Evolutionary conservation across 768 basidiomycete genomes (phyloP), one percentile per base, ranked within the genome.

Genomic region (Pulveroboletus sp.): DNA sequence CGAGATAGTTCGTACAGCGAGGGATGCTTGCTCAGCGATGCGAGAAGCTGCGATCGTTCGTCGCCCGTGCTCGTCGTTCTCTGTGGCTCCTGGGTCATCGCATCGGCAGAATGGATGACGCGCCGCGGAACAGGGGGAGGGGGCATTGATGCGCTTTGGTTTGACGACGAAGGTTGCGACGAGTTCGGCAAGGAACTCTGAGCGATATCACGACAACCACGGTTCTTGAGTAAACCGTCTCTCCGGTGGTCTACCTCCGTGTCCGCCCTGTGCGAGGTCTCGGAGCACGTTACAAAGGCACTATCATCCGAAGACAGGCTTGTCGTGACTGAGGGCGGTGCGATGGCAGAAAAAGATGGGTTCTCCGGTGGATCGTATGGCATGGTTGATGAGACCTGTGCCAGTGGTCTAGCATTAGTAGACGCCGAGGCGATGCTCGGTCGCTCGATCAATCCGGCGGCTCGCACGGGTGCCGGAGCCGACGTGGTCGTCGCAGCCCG

Each of bases 1-100:
- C 64, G 69, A 20, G 84, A 64, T 23, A 87, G 63, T 43, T 76
- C 66, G 54, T 86, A 83, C n/a, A 88, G 56, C 1, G 69, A 68
- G 1, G 77, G 70, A 17, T 68, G 57, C 30, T 80, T 72, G 34
- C 67, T 67, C 14, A 85, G 64, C 1, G 76, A 71, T 8, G 71
- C 37, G 51, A 73, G 57, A 47, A 78, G 20, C 38, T 64, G 52
- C 36, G 53, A 50, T 46, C 53, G 45, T 27, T 47, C 51, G 24
- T 35, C 55, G 7, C 23, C 43, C 37, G 42, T 22, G 49, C 40
- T 40, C 16, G 45, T 40, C 22, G 47, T 35, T 37, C 41, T 42
- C 5, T 62, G 43, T 22, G 52, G 43, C 7, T 50, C 53, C 8
- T 49, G 50, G 6, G 29, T 30, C 8, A 36, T 34, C 5, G 50